Percentiles rank a stretch among this genome's conserved stretches.
Evolutionary conservation across 2,329 filamentous ascomycete genomes (phyloP).

Genomic region (Fusarium avenaceum): DNA sequence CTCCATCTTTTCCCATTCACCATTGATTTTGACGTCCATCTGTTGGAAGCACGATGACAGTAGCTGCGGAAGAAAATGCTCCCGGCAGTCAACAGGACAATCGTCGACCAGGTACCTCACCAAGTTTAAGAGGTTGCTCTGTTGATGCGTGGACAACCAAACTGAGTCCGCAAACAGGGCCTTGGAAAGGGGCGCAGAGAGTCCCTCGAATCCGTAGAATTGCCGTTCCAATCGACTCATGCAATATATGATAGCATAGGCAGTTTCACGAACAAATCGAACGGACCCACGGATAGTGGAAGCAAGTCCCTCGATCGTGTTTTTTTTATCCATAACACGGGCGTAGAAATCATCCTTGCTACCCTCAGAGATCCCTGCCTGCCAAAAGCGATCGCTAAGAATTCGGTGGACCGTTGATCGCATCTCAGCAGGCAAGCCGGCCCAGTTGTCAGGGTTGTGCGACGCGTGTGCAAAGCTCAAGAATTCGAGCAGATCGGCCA

Average conservation of each 20-base stretch:
- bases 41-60: conserved; percentile 85
- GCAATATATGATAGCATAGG: conserved; percentile 94
- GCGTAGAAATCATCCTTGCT: conserved; percentile 98
- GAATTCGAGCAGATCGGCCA: conserved; percentile 89
- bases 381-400: conserved; percentile 96
- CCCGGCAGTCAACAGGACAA: conserved; percentile 83
- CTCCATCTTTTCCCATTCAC: conserved; percentile 86
- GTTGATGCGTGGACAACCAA: conserved; percentile 89
- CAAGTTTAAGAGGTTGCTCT: conserved; percentile 92
- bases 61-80: conserved; percentile 87
- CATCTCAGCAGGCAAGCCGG: conserved; percentile 80
- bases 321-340: conserved; percentile 87
- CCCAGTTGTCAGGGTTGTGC: conserved; percentile 89
- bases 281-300: conserved; percentile 92
- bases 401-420: conserved; percentile 83
- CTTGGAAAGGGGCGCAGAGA: conserved; percentile 85
- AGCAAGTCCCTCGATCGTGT: conserved; percentile 91
- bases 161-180: conserved; percentile 87
- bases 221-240: conserved; percentile 88
- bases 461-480: conserved; percentile 92
- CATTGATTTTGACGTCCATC: conserved; percentile 87
- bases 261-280: conserved; percentile 89
- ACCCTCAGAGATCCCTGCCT: conserved; percentile 94
- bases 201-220: conserved; percentile 90
- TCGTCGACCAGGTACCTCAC: conserved; percentile 91